Base-by-base conservation (phyloP, 108 stramenopile genomes). In the Nitzschia palea region DNA sequence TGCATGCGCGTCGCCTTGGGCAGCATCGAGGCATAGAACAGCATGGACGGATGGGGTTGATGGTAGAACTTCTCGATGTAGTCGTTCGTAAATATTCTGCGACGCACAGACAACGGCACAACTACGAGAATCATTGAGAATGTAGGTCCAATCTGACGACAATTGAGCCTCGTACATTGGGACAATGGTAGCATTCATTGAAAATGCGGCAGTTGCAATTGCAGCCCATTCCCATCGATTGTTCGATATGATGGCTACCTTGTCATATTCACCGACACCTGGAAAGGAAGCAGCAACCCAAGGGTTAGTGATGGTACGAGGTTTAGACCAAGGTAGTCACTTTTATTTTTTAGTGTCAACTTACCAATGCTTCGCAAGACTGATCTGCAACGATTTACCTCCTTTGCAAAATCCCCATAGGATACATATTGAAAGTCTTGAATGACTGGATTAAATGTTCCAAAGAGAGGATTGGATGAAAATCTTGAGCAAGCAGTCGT, bases 111-210 rank as follows among this genome's bases (percentile, higher is more conserved):
- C 76, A 4, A 97, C 55, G 3, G 77, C 76, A 44, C 42, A 73
- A 29, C 85, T 83, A 40, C 73, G 81, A 3, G 95, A 93, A 73
- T 98, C 96, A 48, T 95, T 88, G 30, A 97, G 52, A 56, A 98
- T 97, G 70, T 95, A 96, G 3, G 79, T 73, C 95, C 98, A 98
- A 62, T 98, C 98, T n/a, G 74, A 65, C 3, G 90, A 79, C 20
- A 85, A 79, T 77, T 98, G 98, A 8, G 88, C 93, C 59, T 98
- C 96, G 76, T 98, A 98, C 98, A 98, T 97, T 0, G 98, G 98
- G 15, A 96, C 96, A 29, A 95, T 52, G n/a, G 88, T 81, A 4
- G 94, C 98, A 30, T 91, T 96, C 37, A 96, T 71, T 2, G 86
- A 86, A 67, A 92, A 94, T 0, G 95, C 79, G 28, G 96, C 96